Base-by-base conservation (phyloP, 2,329 filamentous ascomycete species). In the Metarhizium rileyi region DNA sequence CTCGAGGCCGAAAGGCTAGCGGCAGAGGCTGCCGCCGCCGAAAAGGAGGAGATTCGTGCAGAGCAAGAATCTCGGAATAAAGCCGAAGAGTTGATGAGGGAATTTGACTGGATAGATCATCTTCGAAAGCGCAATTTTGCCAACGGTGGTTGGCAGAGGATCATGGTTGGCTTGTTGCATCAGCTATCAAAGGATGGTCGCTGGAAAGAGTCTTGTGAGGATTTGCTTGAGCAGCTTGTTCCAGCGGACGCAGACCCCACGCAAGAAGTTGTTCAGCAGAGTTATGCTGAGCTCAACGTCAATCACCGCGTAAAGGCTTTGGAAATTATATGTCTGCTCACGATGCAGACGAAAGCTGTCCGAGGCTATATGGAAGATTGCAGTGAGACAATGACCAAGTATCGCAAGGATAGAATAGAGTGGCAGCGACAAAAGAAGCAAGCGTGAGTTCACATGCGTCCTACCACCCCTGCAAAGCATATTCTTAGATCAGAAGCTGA, bases 331-430 rank as follows among this genome's bases (percentile, higher is more conserved):
- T 89, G 88, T 64, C 83, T 91, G 73, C 74, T 97, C 53, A 90
- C 87, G 2, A 77, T 90, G 50, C 85, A 90, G 60, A 96, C 93
- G 0, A 90, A 89, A 63, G 83, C 86, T 2, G 80, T 97, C 57
- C 84, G 91, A 48, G 84, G 81, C 16, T 95, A 94, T 63, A 86
- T 98, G 74, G 89, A 95, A 57, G 85, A 91, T 54, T 95, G 90
- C 68, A 89, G 86, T 55, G 87, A 91, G 61, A 87, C 89, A 48
- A 96, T 97, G 90, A 98, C 93, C 2, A 81, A 83, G 49, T 89
- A 94, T 61, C 84, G 93, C 46, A 98, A 98, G 67, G 87, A 94
- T 63, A 96, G 95, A 71, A 95, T 96, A 53, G 88, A 95, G 56
- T 86, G 83, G 68, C 91, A 97, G 68, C 81, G 90, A 56, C 81